A percentile compares a stretch with the other conserved stretches of the same genome.
Evolutionary conservation across 345 rosid genomes (phyloP).

Genomic region (Citrus unshiu): DNA sequence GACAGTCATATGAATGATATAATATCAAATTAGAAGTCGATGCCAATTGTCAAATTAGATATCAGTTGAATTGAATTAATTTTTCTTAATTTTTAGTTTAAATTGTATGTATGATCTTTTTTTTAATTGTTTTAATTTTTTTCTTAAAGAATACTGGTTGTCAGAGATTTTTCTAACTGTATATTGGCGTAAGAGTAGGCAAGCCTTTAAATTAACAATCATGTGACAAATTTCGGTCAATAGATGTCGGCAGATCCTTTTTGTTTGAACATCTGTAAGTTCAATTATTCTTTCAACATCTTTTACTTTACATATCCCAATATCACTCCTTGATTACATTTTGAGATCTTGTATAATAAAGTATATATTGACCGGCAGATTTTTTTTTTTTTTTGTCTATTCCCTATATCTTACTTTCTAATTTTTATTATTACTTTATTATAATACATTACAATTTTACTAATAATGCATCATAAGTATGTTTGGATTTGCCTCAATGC

Average conservation of each 20-base stretch:
- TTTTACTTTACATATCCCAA: neutral
- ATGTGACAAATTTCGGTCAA: neutral
- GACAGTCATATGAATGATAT: neutral
- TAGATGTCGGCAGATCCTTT: neutral
- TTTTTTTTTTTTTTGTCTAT: neutral
- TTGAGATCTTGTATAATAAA: neutral
- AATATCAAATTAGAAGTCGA: too few species aligned
- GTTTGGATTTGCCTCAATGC: too few species aligned
- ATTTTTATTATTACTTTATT: too few species aligned
- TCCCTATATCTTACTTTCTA: neutral
- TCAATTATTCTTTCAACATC: neutral
- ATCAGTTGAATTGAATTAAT: too few species aligned
- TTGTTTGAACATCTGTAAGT: neutral
- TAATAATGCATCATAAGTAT: too few species aligned
- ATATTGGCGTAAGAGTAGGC: neutral
- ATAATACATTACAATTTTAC: too few species aligned
- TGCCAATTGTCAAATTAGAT: too few species aligned
- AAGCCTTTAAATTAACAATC: neutral
- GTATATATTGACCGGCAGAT: neutral
- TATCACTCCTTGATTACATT: neutral
- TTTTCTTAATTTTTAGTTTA: too few species aligned
- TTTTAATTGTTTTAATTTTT: too few species aligned
- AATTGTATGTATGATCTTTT: too few species aligned
- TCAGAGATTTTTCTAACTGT: neutral
- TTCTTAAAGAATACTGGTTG: neutral